A percentile compares a stretch with the other conserved stretches of the same genome.
phyloP scores from a whole-genome alignment of 2,329 filamentous ascomycete genomes.

The Dothideomycetes sp. region DNA sequence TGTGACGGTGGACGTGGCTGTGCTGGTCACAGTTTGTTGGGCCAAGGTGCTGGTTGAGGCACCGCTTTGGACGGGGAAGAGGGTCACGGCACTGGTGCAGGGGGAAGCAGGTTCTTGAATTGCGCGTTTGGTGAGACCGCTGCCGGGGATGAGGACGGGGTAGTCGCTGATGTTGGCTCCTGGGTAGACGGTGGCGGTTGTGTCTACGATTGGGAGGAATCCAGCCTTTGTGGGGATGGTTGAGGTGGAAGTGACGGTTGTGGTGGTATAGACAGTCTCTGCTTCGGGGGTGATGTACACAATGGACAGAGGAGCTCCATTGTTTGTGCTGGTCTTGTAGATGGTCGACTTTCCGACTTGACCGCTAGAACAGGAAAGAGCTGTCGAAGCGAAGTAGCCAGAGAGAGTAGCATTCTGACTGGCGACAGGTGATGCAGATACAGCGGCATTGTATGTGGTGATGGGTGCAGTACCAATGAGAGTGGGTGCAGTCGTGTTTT shows the following conservation, averaged over 20 bases:
- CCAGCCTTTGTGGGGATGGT: background rate
- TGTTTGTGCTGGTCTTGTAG: background rate
- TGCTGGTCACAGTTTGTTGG: background rate
- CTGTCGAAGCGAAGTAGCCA: background rate
- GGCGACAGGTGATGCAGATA: background rate
- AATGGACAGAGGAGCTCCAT: background rate
- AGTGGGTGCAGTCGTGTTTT: background rate
- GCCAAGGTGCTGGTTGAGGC: background rate
- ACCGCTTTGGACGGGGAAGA: background rate
- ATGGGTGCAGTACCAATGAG: background rate
- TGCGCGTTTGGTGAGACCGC: background rate
- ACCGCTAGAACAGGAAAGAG: background rate
- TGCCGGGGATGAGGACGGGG: background rate
- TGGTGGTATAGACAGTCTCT: background rate
- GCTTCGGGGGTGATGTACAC: background rate
- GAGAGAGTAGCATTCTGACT: background rate
- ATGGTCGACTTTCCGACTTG: background rate
- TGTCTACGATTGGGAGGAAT: background rate
- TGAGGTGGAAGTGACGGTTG: background rate
- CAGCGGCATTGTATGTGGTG: background rate
- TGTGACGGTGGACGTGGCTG: background rate
- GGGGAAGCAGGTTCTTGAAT: background rate
- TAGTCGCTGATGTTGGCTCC: background rate
- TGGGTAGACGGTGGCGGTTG: background rate
- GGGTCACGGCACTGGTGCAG: background rate